phyloP scores from a whole-genome alignment of 164 flowering plant species.

The Litsea cubeba region DNA sequence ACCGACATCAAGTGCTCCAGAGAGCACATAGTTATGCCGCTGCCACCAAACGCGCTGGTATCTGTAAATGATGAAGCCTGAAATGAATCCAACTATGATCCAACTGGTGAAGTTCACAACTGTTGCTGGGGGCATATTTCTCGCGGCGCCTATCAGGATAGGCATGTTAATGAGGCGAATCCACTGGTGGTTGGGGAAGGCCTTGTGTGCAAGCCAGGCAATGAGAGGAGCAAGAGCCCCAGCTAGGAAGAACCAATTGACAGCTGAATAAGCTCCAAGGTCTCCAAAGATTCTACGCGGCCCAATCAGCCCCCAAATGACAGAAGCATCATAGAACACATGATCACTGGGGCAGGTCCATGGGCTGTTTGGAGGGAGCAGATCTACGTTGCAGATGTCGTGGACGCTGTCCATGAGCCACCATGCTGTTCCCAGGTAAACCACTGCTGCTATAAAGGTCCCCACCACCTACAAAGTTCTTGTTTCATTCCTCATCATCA shows the following conservation, averaged over 20 bases:
- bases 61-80: constrained; percentile 58
- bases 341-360: constrained; percentile 82
- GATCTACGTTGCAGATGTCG: constrained; percentile 42
- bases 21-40: constrained; percentile 63
- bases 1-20: constrained; percentile 82
- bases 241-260: constrained; percentile 75
- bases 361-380: constrained; percentile 36
- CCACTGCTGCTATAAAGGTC: constrained; percentile 51
- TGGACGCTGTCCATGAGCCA: constrained; percentile 72
- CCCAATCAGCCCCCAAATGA: constrained; percentile 83
- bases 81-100: constrained; percentile 60
- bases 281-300: constrained; percentile 74
- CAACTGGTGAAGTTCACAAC: constrained; percentile 69
- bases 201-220: constrained; percentile 57
- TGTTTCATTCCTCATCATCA: neutral
- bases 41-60: constrained; percentile 67
- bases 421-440: constrained; percentile 80
- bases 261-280: constrained; percentile 42
- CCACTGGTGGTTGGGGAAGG: constrained; percentile 73
- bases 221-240: constrained; percentile 74
- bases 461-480: constrained; percentile 53
- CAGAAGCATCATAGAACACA: constrained; percentile 82
- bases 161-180: constrained; percentile 76
- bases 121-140: constrained; percentile 71
- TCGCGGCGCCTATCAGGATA: constrained; percentile 56